Evolutionary conservation across 805 yeast genomes (phyloP), one percentile per base, ranked within the genome.

Genomic region (Starmerella asiatica): DNA sequence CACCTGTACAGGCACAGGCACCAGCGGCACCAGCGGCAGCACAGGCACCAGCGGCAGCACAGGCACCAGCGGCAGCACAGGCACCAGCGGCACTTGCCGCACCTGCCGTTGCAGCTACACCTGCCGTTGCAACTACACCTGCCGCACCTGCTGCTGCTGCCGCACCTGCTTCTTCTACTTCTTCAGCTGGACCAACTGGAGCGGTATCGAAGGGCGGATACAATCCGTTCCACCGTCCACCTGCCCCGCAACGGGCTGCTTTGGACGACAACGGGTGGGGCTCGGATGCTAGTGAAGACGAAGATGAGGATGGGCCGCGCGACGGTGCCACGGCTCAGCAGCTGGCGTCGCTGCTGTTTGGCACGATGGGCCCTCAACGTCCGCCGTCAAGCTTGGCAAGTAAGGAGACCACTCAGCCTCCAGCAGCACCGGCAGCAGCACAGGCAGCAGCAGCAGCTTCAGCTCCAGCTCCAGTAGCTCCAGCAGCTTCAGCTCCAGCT

Each of bases 321-420:
- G 59, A 59, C 11, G 53, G 56, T n/a, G 57, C 57, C 3, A 60
- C 64, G 23, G 62, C 69, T 8, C 58, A 65, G 3, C 62, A 61
- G 38, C 52, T 64, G 21, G 69, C 69, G 5, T 62, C 67, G 18
- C 44, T 63, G 43, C 48, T 64, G 42, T 65, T 64, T 42, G 63
- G 68, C 8, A 57, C 64, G 5, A 64, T 64, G 68, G 65, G 56
- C 23, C 38, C 52, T 3, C 52, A 52, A 21, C 43, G 53, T 21
- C 53, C 56, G 3, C 37, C 50, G 15, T 44, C 41, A 18, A 28
- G 39, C 8, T 27, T 41, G 3, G 41, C 29, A n/a, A n/a, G n/a
- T n/a, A 6, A n/a, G 42, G 17, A 16, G n/a, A n/a, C n/a, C n/a
- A n/a, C n/a, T n/a, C n/a, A n/a, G n/a, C n/a, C n/a, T 8, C 7